Evolutionary conservation across 805 yeast species (phyloP).

Genomic region (Teunomyces tritomae): DNA sequence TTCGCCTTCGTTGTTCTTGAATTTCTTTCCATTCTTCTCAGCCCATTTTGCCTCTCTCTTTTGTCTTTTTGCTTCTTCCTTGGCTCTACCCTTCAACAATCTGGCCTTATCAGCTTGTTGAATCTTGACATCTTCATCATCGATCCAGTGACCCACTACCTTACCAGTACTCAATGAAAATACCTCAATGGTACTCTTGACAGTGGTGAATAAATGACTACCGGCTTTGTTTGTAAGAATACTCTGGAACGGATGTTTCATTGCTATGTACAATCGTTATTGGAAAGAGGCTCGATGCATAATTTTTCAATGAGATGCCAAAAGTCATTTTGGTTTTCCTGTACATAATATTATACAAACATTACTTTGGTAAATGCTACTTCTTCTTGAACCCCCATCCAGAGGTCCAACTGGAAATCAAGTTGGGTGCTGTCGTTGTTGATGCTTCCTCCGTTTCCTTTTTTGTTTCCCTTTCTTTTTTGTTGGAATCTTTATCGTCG

Average conservation of each 20-base stretch:
- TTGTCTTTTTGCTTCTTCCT: slow-evolving; percentile 38
- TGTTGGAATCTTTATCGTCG: slow-evolving; percentile 1
- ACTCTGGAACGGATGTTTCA: slow-evolving; percentile 75
- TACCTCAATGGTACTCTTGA: slow-evolving; percentile 58
- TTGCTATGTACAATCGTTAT: slow-evolving; percentile 10
- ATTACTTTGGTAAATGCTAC: not conserved
- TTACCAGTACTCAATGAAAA: slow-evolving; percentile 41
- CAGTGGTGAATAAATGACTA: slow-evolving; percentile 50
- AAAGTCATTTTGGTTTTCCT: not conserved
- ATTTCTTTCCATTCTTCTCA: slow-evolving; percentile 21
- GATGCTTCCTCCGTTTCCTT: slow-evolving; percentile 4
- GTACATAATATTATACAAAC: not conserved
- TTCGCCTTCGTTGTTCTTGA: slow-evolving; percentile 25
- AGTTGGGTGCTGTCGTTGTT: not conserved
- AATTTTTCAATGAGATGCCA: slow-evolving; percentile 2
- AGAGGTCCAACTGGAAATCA: slow-evolving; percentile 7
- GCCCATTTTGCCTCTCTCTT: slow-evolving; percentile 22
- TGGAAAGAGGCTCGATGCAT: slow-evolving; percentile 1
- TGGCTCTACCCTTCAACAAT: slow-evolving; percentile 11
- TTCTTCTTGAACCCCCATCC: slow-evolving; percentile 17
- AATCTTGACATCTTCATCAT: slow-evolving; percentile 45
- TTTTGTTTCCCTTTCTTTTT: not conserved
- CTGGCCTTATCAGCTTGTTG: slow-evolving; percentile 1
- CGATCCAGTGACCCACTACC: slow-evolving; percentile 61
- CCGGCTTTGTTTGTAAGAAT: slow-evolving; percentile 46